These are phyloP conservation scores for Elsinoe ampelina DNA, from an alignment of 2,329 filamentous ascomycete species.

Conservation along the genomic window DNA sequence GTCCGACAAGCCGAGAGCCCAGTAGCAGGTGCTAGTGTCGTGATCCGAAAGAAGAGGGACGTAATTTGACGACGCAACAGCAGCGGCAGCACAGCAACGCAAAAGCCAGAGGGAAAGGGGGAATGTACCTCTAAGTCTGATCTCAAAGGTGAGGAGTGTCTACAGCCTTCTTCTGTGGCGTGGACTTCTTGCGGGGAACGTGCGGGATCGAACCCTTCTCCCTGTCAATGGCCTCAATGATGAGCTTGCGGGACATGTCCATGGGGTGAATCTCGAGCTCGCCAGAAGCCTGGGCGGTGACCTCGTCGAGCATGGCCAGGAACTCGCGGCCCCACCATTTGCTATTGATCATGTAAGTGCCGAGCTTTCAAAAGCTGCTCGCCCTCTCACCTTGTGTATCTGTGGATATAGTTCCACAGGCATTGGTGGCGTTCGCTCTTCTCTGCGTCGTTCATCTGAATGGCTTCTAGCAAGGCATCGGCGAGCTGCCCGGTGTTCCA, in stretches of 20 bases:
- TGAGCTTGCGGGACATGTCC: neutral
- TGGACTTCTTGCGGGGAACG: neutral
- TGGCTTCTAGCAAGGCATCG: slow-evolving; percentile 87
- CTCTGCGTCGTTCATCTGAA: slow-evolving; percentile 89
- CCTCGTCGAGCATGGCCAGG: slow-evolving; percentile 65
- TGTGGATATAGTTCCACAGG: slow-evolving; percentile 88
- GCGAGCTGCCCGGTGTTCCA: slow-evolving; percentile 98
- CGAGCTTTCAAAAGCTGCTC: neutral
- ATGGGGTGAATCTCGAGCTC: neutral
- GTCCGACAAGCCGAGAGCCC: too few relatives aligned
- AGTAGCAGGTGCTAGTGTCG: too few relatives aligned
- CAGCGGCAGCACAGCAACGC: neutral
- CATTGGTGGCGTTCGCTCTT: slow-evolving; percentile 81
- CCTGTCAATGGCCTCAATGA: neutral
- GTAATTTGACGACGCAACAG: neutral
- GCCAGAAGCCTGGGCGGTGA: slow-evolving; percentile 33
- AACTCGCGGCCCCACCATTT: slow-evolving; percentile 96
- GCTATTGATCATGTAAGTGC: slow-evolving; percentile 31
- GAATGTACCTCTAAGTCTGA: neutral
- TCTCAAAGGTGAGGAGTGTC: neutral
- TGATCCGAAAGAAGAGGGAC: too few relatives aligned
- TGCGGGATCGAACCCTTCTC: neutral
- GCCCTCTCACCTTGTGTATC: slow-evolving; percentile 66
- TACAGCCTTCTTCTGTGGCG: neutral
- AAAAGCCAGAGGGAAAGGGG: neutral